Evolutionary conservation across 768 basidiomycete species (phyloP), one percentile per base, ranked within the genome.

Genomic region (Nidularia sp.): DNA sequence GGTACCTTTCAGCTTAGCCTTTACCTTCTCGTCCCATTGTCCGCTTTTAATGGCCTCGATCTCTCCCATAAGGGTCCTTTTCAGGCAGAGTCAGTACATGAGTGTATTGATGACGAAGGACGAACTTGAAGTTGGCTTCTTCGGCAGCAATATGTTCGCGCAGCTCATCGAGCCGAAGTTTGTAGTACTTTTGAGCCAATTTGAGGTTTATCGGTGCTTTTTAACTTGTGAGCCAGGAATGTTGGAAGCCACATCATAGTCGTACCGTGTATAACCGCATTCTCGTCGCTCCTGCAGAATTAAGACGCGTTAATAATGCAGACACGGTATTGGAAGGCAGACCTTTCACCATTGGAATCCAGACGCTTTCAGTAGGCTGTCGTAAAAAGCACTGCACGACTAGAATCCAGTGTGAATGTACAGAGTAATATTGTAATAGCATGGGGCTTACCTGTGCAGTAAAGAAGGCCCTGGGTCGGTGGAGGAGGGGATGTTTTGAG

Each of bases 41-140:
- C 90, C 90, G 9, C 77, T 70, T 29, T 85, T 83, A 54, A 93
- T 88, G 2, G 83, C 82, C 47, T 89, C 82, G 44, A 94, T 90
- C 67, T 95, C 93, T 2, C 77, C 68, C 15, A 85, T 75, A 10
- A 93, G 73, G 34, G 67, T 68, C 66, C 91, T 92, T 54, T 5
- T 29, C 8, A 12, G 34, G 31, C 6, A 15, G 47, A 52, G 55
- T 15, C 57, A 48, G 4, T 7, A 34, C 8, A 2, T 25, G n/a
- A 3, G 31, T 47, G 9, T 45, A 8, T 9, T n/a, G 46, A 31
- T 9, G 32, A 34, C 4, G n/a, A 32, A 6, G 5, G 10, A 60
- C 78, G 29, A 62, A 87, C 90, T 83, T 90, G 80, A 94, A 97
- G 52, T 79, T 83, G 31, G 69, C 65, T 69, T 96, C 94, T 62